phyloP scores from a whole-genome alignment of 306 rosid species.

The Trifolium dubium region DNA sequence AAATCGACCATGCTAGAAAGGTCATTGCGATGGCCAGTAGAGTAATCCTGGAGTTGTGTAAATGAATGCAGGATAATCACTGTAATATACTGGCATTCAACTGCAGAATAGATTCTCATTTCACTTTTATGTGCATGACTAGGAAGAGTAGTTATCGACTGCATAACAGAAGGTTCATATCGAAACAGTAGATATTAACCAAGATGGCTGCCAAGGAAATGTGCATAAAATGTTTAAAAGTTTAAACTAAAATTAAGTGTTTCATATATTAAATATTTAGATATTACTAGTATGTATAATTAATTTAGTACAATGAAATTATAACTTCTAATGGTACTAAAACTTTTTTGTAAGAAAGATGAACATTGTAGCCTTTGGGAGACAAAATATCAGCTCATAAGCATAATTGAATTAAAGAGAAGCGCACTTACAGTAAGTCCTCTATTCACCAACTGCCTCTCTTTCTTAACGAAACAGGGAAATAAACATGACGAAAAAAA shows the following conservation, averaged over 20 bases:
- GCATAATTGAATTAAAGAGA: not conserved
- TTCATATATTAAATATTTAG: not conserved
- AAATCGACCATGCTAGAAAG: constrained; percentile 52
- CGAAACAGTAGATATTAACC: constrained; percentile 12
- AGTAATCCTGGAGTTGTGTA: constrained; percentile 39
- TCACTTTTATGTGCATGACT: constrained; percentile 30
- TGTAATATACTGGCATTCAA: constrained; percentile 26
- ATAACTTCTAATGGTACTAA: constrained; percentile 11
- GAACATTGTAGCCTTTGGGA: not conserved
- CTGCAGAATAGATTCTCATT: constrained; percentile 58
- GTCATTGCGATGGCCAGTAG: constrained; percentile 48
- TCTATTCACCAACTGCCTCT: no score
- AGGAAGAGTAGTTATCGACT: not conserved
- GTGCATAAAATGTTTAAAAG: not conserved
- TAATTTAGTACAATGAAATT: constrained; percentile 1
- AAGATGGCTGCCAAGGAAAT: constrained; percentile 4
- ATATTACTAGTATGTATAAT: not conserved
- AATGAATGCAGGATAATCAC: constrained; percentile 55
- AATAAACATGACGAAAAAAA: no score
- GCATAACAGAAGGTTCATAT: not conserved
- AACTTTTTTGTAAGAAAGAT: not conserved
- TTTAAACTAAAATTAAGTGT: not conserved
- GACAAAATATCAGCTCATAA: not conserved
- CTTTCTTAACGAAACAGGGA: no score
- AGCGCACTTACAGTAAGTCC: no score